A percentile compares a stretch with the other conserved stretches of the same genome.
phyloP scores from a whole-genome alignment of 2,329 filamentous ascomycete genomes.

The Coniochaeta sp. region DNA sequence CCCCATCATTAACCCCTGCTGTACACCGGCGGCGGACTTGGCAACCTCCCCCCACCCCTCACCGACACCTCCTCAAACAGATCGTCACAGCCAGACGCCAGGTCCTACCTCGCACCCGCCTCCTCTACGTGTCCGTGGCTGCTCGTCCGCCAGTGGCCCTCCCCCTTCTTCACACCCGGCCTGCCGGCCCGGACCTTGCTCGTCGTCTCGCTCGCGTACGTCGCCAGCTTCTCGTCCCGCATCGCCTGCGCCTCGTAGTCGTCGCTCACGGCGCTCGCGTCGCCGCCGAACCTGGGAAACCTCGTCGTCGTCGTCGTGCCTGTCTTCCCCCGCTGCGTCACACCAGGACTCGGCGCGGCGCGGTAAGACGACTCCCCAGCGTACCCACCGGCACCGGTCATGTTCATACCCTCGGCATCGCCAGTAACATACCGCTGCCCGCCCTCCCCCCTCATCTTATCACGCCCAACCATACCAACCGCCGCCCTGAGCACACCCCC shows the following conservation, averaged over 20 bases:
- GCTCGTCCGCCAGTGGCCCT: constrained; percentile 24
- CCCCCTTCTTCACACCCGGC: constrained; percentile 14
- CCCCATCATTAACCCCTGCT: background rate
- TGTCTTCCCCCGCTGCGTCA: constrained; percentile 10
- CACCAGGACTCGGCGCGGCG: constrained; percentile 17
- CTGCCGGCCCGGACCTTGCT: constrained; percentile 10
- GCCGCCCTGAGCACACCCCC: constrained; percentile 64
- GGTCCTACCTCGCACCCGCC: constrained; percentile 14
- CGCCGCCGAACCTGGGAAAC: constrained; percentile 9
- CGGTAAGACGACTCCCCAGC: constrained; percentile 22
- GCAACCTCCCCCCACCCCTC: background rate
- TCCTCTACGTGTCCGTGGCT: constrained; percentile 27
- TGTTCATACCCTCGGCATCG: background rate
- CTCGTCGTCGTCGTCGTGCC: constrained; percentile 6
- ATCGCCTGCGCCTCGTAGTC: constrained; percentile 10
- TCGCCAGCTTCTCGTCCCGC: constrained; percentile 20
- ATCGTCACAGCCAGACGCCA: background rate
- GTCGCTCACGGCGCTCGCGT: constrained; percentile 9
- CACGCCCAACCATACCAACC: constrained; percentile 50
- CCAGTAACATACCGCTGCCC: constrained; percentile 29
- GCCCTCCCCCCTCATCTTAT: constrained; percentile 54
- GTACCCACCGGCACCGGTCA: constrained; percentile 8
- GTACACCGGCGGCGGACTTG: background rate
- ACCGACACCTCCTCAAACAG: background rate
- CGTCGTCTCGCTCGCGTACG: background rate